Evolutionary conservation across 1,139 yeast genomes (phyloP).

Genomic region (Arxiozyma slooffiae): DNA sequence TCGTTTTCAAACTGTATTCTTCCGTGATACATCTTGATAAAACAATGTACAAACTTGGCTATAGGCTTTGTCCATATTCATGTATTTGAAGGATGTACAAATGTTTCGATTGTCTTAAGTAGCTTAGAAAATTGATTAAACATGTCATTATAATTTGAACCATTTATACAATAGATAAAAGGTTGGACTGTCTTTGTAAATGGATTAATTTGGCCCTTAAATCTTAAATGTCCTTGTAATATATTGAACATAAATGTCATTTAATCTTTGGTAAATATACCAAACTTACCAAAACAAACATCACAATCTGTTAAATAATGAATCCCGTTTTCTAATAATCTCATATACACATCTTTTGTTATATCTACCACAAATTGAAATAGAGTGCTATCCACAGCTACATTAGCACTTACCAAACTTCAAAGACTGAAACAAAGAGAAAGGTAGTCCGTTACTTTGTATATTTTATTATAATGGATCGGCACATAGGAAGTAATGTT

Average conservation of each 20-base stretch:
- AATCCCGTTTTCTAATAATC: conserved; percentile 14
- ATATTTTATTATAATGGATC: conserved; percentile 20
- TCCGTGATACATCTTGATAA: conserved; percentile 50
- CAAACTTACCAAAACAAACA: conserved; percentile 38
- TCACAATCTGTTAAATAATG: conserved; percentile 6
- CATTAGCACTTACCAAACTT: conserved; percentile 49
- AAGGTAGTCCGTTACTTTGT: conserved; percentile 37
- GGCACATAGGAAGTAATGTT: conserved; percentile 51
- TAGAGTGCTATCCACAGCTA: conserved; percentile 56
- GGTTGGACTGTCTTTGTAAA: conserved; percentile 55
- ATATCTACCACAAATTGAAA: conserved; percentile 58
- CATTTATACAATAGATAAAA: conserved; percentile 55
- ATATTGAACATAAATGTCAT: conserved; percentile 47
- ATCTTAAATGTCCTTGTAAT: conserved; percentile 38
- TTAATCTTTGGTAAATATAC: conserved; percentile 57
- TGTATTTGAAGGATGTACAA: conserved; percentile 84
- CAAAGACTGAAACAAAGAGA: conserved; percentile 68
- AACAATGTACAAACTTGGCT: conserved; percentile 50
- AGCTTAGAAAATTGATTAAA: conserved; percentile 47
- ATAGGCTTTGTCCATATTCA: conserved; percentile 79
- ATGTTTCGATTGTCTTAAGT: conserved; percentile 66
- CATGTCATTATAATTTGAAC: conserved; percentile 41
- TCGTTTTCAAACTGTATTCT: conserved; percentile 31
- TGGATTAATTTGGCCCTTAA: conserved; percentile 44
- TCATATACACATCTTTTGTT: conserved; percentile 40